Conservation (phyloP, 805 yeast genomes). For the Jamesozyma lodderae region DNA sequence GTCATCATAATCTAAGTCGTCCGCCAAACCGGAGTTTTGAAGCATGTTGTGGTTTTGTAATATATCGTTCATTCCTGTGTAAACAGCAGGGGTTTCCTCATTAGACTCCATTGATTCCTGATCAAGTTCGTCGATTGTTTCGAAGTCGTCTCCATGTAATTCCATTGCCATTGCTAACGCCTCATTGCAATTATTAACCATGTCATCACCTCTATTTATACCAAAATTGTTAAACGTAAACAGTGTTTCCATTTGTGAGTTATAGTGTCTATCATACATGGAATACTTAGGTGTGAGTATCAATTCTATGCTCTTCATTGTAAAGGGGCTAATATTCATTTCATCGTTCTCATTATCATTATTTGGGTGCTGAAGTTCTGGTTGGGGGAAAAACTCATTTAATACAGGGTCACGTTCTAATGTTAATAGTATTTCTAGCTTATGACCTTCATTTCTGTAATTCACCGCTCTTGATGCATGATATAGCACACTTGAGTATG, state of each 20-base stretch:
- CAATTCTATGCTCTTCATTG: slow-evolving; percentile 26
- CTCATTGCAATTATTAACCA: slow-evolving; percentile 31
- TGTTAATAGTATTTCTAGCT: slow-evolving; percentile 20
- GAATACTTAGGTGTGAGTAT: slow-evolving; percentile 31
- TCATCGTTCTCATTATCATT: neutral
- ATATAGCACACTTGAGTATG: slow-evolving; percentile 27
- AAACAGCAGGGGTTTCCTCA: slow-evolving; percentile 4
- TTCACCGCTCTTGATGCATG: slow-evolving; percentile 22
- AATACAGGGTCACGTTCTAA: slow-evolving; percentile 22
- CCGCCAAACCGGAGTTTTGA: slow-evolving; percentile 21
- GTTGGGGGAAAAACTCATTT: slow-evolving; percentile 17
- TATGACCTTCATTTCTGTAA: slow-evolving; percentile 18
- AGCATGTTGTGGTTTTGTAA: slow-evolving; percentile 10
- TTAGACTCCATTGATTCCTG: neutral
- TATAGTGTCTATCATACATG: slow-evolving; percentile 31
- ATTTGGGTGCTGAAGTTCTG: slow-evolving; percentile 1
- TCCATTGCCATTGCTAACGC: slow-evolving; percentile 33
- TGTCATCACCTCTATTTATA: slow-evolving; percentile 32
- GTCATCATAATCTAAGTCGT: slow-evolving; percentile 21
- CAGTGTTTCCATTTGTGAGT: slow-evolving; percentile 28
- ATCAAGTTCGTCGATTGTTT: neutral
- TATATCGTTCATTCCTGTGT: slow-evolving; percentile 15
- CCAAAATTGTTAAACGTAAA: slow-evolving; percentile 34
- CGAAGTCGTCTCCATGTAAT: slow-evolving; percentile 9
- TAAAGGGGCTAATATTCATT: slow-evolving; percentile 2